These are phyloP conservation scores for Paradendryphiella salina DNA, from an alignment of 2,329 filamentous ascomycete species.

Conservation along the genomic window DNA sequence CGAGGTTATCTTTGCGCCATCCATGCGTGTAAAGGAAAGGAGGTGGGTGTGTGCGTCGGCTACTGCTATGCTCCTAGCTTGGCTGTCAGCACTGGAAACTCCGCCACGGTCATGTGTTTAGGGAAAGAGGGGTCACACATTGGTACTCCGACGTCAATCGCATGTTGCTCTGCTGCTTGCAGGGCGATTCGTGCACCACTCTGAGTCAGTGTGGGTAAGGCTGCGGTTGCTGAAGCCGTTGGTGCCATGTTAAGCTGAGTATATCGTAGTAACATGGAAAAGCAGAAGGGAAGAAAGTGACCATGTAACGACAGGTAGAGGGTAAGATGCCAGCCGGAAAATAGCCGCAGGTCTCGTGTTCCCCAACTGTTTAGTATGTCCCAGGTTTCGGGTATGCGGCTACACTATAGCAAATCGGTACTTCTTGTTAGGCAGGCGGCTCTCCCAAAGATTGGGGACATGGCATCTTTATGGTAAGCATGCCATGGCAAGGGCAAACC, in stretches of 20 bases:
- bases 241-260: slow-evolving; percentile 18
- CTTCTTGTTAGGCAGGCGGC: slow-evolving; percentile 5
- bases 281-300: neutral
- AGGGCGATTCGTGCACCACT: slow-evolving; percentile 36
- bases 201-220: slow-evolving; percentile 37
- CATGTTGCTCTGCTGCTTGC: slow-evolving; percentile 34
- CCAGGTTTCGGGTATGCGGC: slow-evolving; percentile 12
- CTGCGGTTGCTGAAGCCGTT: slow-evolving; percentile 17
- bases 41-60: slow-evolving; percentile 51
- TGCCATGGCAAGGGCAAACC: neutral
- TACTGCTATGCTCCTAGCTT: slow-evolving; percentile 52
- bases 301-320: neutral
- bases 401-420: slow-evolving; percentile 6
- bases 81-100: neutral
- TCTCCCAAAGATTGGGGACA: slow-evolving; percentile 3
- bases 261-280: slow-evolving; percentile 4
- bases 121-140: slow-evolving; percentile 34
- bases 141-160: slow-evolving; percentile 31
- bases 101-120: neutral
- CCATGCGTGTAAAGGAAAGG: slow-evolving; percentile 52
- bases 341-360: slow-evolving; percentile 11
- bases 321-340: slow-evolving; percentile 1
- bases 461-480: slow-evolving; percentile 7
- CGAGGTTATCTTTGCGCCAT: slow-evolving; percentile 52
- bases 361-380: slow-evolving; percentile 4